Evolutionary conservation across 768 basidiomycete genomes (phyloP), one percentile per base, ranked within the genome.

Genomic region (Tephrocybe rancida): DNA sequence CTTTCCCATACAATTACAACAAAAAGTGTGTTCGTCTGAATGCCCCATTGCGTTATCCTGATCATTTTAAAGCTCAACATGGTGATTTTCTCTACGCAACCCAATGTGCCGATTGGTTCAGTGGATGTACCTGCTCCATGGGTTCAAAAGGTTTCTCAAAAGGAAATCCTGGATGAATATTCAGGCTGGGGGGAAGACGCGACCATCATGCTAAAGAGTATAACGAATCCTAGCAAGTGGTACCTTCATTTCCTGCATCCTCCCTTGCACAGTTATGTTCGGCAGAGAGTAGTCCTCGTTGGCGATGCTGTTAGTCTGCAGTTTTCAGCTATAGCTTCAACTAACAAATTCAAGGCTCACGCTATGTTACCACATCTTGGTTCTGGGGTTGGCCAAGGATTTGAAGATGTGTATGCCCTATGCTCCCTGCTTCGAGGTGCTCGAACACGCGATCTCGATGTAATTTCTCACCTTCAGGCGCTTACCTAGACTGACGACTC

Each of bases 301-400:
- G 83, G 82, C 5, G 83, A 85, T 62, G 77, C 83, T 16, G 78
- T 78, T 21, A 18, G 25, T 34, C 42, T 6, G 43, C 14, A 10
- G 22, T 10, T 21, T 44, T 3, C 29, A 38, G 18, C 26, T 16
- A 19, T 44, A 24, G 14, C 47, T 44, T 49, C 39, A 35, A 39
- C 14, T 14, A 30, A 19, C 37, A n/a, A 22, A 21, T n/a, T 37
- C 39, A n/a, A 78, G 78, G 83, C 83, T 8, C 84, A 85, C 59
- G 81, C 69, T 0, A 84, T 84, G 83, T 59, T 76, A 29, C 83
- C 85, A 0, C 82, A 85, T 63, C 67, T 85, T 9, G 83, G 82
- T 2, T 75, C 82, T 0, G 84, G 84, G 1, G 81, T 79, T 7
- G 80, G 83, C 7, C 84, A 85, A 66, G 84, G 81, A 1, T 73